These are phyloP conservation scores for Cydonia oblonga DNA, from an alignment of 331 rosid genomes.

Conservation along the genomic window DNA sequence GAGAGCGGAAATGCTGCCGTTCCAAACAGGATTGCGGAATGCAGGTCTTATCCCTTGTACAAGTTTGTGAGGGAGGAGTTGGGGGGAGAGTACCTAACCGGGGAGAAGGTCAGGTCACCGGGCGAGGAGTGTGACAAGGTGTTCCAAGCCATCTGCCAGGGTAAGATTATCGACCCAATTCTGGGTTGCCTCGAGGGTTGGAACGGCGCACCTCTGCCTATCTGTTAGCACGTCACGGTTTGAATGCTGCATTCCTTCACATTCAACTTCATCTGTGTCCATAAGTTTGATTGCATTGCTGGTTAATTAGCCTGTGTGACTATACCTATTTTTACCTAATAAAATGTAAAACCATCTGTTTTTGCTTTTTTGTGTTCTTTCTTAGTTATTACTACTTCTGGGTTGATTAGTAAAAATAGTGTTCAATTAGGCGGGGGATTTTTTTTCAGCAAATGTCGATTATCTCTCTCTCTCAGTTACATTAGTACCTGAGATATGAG, in stretches of 20 bases:
- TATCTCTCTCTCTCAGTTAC: no score
- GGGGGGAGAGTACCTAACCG: conserved; percentile 43
- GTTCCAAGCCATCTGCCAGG: conserved; percentile 58
- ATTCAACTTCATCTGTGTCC: neutral
- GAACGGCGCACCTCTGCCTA: conserved; percentile 86
- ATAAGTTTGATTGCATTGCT: neutral
- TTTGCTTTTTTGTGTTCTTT: no score
- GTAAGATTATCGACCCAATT: conserved; percentile 66
- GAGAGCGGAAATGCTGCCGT: neutral
- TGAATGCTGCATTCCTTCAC: neutral
- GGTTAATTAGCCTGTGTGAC: neutral
- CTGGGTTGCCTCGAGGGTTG: conserved; percentile 59
- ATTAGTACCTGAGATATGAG: no score
- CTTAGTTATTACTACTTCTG: no score
- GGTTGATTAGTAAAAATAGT: no score
- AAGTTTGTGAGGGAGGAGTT: conserved; percentile 3
- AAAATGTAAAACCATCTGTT: neutral
- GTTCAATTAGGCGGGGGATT: no score
- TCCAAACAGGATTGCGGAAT: neutral
- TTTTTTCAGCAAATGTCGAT: no score
- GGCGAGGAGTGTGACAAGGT: conserved; percentile 70
- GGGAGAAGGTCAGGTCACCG: conserved; percentile 57
- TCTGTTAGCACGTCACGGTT: conserved; percentile 20
- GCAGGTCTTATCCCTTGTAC: neutral
- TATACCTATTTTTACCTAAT: neutral